These are phyloP conservation scores for Polyporus arcularius DNA, from an alignment of 768 basidiomycete genomes.

Conservation along the genomic window DNA sequence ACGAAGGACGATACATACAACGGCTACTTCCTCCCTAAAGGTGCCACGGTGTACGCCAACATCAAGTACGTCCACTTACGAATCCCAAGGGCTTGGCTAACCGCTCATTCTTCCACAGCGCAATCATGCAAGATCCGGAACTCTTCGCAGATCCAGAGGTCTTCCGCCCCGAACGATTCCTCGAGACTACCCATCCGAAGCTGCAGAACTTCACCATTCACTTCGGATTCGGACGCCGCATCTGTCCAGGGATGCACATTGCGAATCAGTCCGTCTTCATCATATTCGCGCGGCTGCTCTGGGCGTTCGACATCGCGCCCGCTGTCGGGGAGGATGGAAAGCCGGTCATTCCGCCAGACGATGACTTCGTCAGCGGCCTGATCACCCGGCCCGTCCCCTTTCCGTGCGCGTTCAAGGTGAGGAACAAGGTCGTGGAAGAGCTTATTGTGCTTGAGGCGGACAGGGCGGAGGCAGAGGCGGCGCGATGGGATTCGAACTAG, in stretches of 20 bases:
- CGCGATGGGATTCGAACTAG: not conserved
- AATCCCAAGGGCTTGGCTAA: not conserved
- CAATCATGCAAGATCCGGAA: constrained; percentile 15
- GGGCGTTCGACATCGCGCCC: constrained; percentile 20
- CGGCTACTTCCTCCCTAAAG: constrained; percentile 31
- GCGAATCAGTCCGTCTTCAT: constrained; percentile 16
- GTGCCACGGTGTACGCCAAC: constrained; percentile 19
- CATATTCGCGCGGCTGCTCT: not conserved
- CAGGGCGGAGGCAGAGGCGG: constrained; percentile 6
- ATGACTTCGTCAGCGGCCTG: constrained; percentile 6
- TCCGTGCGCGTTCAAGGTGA: constrained; percentile 4
- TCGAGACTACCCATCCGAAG: constrained; percentile 5
- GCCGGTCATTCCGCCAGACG: not conserved
- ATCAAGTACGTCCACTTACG: no score
- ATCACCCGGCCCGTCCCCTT: constrained; percentile 3
- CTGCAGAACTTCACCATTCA: constrained; percentile 12
- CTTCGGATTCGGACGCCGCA: constrained; percentile 24
- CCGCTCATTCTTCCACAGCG: not conserved
- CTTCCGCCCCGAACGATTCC: constrained; percentile 26
- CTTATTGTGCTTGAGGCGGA: constrained; percentile 1
- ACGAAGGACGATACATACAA: constrained; percentile 23
- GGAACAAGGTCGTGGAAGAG: not conserved
- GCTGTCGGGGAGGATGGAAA: not conserved
- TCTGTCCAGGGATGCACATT: constrained; percentile 21
- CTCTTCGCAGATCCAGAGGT: constrained; percentile 22